Base-by-base conservation (phyloP, 208 protist genomes). In the Leishmania braziliensis region DNA sequence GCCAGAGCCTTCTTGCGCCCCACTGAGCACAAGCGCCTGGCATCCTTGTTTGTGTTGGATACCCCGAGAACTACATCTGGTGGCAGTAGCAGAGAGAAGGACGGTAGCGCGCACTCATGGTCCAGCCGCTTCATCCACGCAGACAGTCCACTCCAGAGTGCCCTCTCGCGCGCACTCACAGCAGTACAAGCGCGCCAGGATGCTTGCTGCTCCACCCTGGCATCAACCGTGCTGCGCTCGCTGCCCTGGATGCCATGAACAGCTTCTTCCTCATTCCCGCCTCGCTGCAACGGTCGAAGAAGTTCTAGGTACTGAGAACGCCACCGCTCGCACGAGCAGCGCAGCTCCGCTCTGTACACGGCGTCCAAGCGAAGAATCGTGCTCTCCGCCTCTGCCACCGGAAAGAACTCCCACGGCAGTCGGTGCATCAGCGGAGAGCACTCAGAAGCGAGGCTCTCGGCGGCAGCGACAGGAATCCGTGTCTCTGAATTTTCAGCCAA, bases 331-430 rank as follows among this genome's bases (percentile, higher is more conserved):
- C 33, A 58, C 46, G 26, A 33, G 71, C 5, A 50, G 71, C 23
- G 71, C 71, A 75, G 71, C 71, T 75, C 71, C 10, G 71, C 74
- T 20, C 66, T 33, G 73, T 53, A 83, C 26, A 36, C 53, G 8
- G 51, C 72, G 23, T 79, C 80, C 63, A 83, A 66, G 20, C 73
- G 80, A 36, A 58, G 51, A 2, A 79, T 14, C 53, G 73, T 16
- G 50, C 48, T 70, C 65, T 78, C 74, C 14, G 74, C 63, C 62
- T 68, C 33, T 46, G 60, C 51, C 9, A 50, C 50, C 0, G 80
- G 80, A 69, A 83, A 83, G 53, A 74, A 68, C 73, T 83, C 80
- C 80, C 80, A 83, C 66, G 66, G 66, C 66, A 71, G 66, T 20
- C 39, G 66, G 18, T 71, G 66, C 66, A 71, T 48, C 66, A 71